phyloP scores from a whole-genome alignment of 352 stramenopile genomes.

The Saprolegnia parasitica region DNA sequence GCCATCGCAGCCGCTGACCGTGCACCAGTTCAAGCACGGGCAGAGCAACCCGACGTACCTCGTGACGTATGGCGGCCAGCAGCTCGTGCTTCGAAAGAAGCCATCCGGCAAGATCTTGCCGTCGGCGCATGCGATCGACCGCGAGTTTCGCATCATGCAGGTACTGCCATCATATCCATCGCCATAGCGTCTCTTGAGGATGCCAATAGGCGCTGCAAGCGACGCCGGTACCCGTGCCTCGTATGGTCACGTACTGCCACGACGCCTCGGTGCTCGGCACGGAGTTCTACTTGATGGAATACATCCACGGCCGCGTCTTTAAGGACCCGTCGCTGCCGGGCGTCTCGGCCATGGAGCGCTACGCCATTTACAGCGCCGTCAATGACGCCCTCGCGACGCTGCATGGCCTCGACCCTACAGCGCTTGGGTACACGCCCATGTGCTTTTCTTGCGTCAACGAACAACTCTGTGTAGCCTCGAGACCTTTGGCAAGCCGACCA shows the following conservation, averaged over 20 bases:
- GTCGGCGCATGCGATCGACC: slow-evolving; percentile 74
- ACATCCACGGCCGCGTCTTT: slow-evolving; percentile 67
- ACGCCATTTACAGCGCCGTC: slow-evolving; percentile 74
- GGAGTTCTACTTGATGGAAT: slow-evolving; percentile 81
- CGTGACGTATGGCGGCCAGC: slow-evolving; percentile 59
- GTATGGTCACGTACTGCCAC: slow-evolving; percentile 60
- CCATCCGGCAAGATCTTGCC: slow-evolving; percentile 70
- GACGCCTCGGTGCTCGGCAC: slow-evolving; percentile 60
- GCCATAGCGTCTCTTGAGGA: not conserved
- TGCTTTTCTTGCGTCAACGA: slow-evolving; percentile 8
- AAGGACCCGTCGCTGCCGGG: slow-evolving; percentile 58
- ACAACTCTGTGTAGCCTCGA: slow-evolving; percentile 29
- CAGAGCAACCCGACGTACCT: slow-evolving; percentile 88
- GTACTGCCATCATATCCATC: not conserved
- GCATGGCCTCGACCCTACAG: slow-evolving; percentile 58
- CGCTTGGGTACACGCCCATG: slow-evolving; percentile 40
- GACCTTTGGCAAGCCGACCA: slow-evolving; percentile 55
- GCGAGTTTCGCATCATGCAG: slow-evolving; percentile 62
- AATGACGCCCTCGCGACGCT: slow-evolving; percentile 61
- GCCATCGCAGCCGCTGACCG: slow-evolving; percentile 1
- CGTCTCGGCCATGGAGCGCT: slow-evolving; percentile 65
- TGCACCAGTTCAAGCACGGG: slow-evolving; percentile 79
- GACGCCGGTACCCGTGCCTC: slow-evolving; percentile 61
- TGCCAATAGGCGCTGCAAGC: slow-evolving; percentile 46
- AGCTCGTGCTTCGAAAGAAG: slow-evolving; percentile 80